phyloP scores from a whole-genome alignment of 208 protist genomes.

The Crithidia bombi region DNA sequence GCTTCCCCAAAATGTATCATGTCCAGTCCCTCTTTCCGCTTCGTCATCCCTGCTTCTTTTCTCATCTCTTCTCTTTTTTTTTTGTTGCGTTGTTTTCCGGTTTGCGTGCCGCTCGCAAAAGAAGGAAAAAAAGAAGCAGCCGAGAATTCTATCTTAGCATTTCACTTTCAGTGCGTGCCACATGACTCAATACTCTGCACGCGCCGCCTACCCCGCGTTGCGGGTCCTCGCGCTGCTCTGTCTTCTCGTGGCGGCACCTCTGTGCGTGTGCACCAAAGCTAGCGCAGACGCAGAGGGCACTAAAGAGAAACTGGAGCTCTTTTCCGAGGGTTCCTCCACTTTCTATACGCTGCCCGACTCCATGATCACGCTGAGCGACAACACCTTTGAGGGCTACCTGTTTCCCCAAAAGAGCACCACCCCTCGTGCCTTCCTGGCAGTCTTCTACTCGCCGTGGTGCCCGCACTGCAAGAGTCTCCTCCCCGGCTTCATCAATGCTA shows the following conservation, averaged over 20 bases:
- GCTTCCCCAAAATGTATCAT: too few relatives aligned
- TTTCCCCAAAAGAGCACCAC: slow-evolving; percentile 43
- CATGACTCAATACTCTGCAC: not conserved
- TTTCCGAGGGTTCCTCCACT: slow-evolving; percentile 26
- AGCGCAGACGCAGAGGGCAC: slow-evolving; percentile 28
- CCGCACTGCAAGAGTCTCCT: slow-evolving; percentile 75
- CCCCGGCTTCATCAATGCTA: slow-evolving; percentile 78
- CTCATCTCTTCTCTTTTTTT: slow-evolving; percentile 4
- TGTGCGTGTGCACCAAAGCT: not conserved
- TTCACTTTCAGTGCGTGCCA: not conserved
- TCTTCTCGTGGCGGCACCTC: slow-evolving; percentile 4
- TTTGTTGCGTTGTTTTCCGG: not conserved
- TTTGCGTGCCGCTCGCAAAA: not conserved
- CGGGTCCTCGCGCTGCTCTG: slow-evolving; percentile 10
- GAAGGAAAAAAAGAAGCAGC: not conserved
- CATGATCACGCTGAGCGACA: slow-evolving; percentile 42
- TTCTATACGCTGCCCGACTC: slow-evolving; percentile 41
- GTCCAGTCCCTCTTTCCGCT: too few relatives aligned
- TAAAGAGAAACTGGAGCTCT: slow-evolving; percentile 27
- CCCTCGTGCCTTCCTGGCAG: slow-evolving; percentile 66
- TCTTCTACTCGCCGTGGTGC: slow-evolving; percentile 89
- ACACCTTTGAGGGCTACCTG: slow-evolving; percentile 72
- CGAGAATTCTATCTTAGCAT: not conserved
- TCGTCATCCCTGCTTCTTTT: not conserved
- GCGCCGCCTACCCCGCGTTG: not conserved